These are phyloP conservation scores for Gossypium arboreum DNA, from an alignment of 345 rosid genomes.

Conservation along the genomic window DNA sequence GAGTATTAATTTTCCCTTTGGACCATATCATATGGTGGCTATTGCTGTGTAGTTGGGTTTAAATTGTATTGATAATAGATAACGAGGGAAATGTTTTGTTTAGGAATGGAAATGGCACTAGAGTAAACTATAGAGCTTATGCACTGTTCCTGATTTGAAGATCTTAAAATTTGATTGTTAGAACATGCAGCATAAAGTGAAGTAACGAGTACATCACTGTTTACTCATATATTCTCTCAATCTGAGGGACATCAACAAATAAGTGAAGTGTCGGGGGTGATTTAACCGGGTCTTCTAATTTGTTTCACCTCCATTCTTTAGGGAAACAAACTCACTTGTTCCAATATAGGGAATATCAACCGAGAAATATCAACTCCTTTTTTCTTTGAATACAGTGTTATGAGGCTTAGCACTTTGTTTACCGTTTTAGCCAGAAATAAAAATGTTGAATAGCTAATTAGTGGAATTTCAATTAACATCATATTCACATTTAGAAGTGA, in stretches of 20 bases:
- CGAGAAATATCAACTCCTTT: neutral
- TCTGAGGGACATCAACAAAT: neutral
- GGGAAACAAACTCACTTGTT: neutral
- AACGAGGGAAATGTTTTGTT: neutral
- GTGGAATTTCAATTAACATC: neutral
- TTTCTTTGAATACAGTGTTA: neutral
- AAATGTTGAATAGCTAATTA: neutral
- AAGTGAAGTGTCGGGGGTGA: neutral
- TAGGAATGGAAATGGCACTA: neutral
- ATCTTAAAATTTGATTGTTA: neutral
- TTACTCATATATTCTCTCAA: neutral
- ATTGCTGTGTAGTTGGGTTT: neutral
- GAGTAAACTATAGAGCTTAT: neutral
- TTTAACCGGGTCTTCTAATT: neutral
- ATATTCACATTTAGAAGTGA: neutral
- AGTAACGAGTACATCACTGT: neutral
- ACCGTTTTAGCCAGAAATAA: neutral
- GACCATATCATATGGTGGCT: neutral
- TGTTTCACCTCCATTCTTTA: neutral
- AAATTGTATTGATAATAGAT: neutral
- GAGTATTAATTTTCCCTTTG: neutral
- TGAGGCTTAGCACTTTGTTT: neutral
- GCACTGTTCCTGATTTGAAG: neutral
- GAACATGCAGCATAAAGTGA: neutral
- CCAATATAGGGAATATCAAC: neutral